Percentiles rank a stretch among this genome's conserved stretches.
Evolutionary conservation across 495 filamentous ascomycete genomes (phyloP).

Genomic region (Lasiosphaeria ovina): DNA sequence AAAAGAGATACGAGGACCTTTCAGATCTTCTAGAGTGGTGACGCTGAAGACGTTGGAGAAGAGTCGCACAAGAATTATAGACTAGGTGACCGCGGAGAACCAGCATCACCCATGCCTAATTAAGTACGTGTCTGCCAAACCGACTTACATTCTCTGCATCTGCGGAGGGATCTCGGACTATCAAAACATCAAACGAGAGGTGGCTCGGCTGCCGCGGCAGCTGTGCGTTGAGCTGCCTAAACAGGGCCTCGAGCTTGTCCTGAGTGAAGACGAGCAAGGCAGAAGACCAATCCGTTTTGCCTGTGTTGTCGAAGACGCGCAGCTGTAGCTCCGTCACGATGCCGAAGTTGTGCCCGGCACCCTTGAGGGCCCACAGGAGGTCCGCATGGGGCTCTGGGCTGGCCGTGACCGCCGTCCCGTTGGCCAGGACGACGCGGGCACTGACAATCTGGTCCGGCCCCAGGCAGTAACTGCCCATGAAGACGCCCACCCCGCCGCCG

Average conservation of each 20-base stretch:
- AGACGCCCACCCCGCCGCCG: slow-evolving; percentile 60
- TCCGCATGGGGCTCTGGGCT: slow-evolving; percentile 35
- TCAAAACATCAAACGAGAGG: background rate
- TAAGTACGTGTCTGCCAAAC: background rate
- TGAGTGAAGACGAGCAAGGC: slow-evolving; percentile 44
- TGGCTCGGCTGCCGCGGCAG: slow-evolving; percentile 8
- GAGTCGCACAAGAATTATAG: background rate
- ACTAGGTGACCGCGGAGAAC: background rate
- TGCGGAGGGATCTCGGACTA: background rate
- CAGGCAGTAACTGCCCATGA: slow-evolving; percentile 59
- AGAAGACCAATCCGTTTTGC: slow-evolving; percentile 34
- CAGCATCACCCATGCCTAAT: background rate
- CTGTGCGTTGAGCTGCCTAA: slow-evolving; percentile 39
- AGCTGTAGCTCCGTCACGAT: slow-evolving; percentile 50
- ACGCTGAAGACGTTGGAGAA: background rate
- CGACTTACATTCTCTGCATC: background rate
- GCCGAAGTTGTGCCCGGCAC: slow-evolving; percentile 63
- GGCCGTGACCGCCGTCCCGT: slow-evolving; percentile 46
- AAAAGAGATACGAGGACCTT: too few species aligned
- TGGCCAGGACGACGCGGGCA: slow-evolving; percentile 52
- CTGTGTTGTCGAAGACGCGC: slow-evolving; percentile 48
- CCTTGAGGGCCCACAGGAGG: slow-evolving; percentile 56
- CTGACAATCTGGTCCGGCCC: slow-evolving; percentile 55
- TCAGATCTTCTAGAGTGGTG: too few species aligned
- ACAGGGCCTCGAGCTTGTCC: slow-evolving; percentile 52